Percentiles rank a stretch among this genome's conserved stretches.
Conservation (phyloP, 208 protist species). For the Hexamita inflata region DNA sequence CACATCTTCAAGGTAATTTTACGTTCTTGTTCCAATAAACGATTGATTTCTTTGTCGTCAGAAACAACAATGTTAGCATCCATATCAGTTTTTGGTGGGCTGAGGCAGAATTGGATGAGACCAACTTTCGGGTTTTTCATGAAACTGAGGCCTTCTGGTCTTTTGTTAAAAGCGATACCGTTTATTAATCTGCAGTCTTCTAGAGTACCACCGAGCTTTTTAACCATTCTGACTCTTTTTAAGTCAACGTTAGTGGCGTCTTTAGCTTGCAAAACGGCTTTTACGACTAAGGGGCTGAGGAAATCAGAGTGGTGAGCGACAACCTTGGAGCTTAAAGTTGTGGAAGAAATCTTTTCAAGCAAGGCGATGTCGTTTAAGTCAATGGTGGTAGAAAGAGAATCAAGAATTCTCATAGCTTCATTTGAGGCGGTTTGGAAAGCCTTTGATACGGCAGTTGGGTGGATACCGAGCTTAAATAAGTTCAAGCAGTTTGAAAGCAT, state of each 20-base stretch:
- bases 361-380: constrained; percentile 69
- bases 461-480: constrained; percentile 82
- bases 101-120: constrained; percentile 95
- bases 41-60: constrained; percentile 71
- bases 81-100: constrained; percentile 93
- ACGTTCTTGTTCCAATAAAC: constrained; percentile 83
- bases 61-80: constrained; percentile 76
- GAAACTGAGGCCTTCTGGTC: constrained; percentile 37
- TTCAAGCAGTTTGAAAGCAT: constrained; percentile 68
- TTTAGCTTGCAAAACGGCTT: constrained; percentile 65
- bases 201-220: constrained; percentile 74
- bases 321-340: constrained; percentile 93
- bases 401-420: constrained; percentile 70
- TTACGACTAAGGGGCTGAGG: constrained; percentile 93
- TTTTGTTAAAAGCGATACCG: constrained; percentile 36
- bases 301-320: constrained; percentile 76
- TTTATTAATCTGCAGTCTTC: constrained; percentile 85
- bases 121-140: constrained; percentile 92
- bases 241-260: constrained; percentile 80
- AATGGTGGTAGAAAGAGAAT: constrained; percentile 71
- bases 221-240: constrained; percentile 74
- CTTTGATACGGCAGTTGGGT: constrained; percentile 80
- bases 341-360: constrained; percentile 79
- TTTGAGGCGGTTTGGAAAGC: constrained; percentile 64
- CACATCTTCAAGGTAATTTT: constrained; percentile 87